A percentile compares a stretch with the other conserved stretches of the same genome.
Evolutionary conservation across 2,329 filamentous ascomycete genomes (phyloP).

Genomic region (Thermomyces lanuginosus): DNA sequence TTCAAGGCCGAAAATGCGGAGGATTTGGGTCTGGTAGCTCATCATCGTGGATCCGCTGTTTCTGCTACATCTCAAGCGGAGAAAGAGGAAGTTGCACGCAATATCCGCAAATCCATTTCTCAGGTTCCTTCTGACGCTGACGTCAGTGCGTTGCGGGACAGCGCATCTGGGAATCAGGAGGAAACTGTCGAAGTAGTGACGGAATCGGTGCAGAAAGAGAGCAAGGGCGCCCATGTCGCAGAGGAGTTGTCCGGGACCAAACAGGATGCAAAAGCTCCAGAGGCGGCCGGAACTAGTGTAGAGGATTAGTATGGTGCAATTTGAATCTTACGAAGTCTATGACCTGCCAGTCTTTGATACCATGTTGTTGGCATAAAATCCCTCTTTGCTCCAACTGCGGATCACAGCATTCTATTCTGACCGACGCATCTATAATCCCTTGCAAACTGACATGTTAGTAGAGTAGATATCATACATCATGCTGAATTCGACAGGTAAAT

Average conservation of each 20-base stretch:
- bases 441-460: too few relatives aligned
- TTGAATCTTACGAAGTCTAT: too few relatives aligned
- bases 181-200: constrained; percentile 6
- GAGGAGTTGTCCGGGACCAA: constrained; percentile 8
- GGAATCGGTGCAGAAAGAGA: constrained; percentile 6
- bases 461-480: too few relatives aligned
- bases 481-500: too few relatives aligned
- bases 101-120: constrained; percentile 24
- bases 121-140: constrained; percentile 11
- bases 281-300: constrained; percentile 11
- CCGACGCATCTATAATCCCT: too few relatives aligned
- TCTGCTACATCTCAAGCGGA: constrained; percentile 19
- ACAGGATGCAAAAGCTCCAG: constrained; percentile 10
- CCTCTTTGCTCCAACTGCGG: neutral
- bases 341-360: too few relatives aligned
- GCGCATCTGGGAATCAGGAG: constrained; percentile 12
- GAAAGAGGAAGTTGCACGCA: constrained; percentile 18
- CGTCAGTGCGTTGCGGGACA: constrained; percentile 16
- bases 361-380: too few relatives aligned
- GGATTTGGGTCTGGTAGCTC: constrained; percentile 20
- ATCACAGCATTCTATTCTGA: neutral
- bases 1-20: constrained; percentile 22
- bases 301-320: constrained; percentile 12
- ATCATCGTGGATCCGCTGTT: constrained; percentile 23
- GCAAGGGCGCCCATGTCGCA: constrained; percentile 1